Base-by-base conservation (phyloP, 441 rosid species). In the Sinapis alba region DNA sequence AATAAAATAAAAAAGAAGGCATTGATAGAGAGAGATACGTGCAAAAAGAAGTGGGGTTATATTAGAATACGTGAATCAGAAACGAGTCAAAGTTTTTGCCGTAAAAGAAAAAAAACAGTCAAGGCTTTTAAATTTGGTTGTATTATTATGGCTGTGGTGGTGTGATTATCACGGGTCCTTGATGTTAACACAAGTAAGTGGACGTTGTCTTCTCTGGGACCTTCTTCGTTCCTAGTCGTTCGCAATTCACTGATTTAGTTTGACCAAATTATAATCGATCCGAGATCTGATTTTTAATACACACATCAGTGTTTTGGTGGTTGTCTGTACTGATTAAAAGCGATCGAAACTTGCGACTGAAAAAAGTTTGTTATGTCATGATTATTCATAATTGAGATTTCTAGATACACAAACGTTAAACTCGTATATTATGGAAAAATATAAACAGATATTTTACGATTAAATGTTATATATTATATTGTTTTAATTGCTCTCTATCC, bases 151-250 rank as follows among this genome's bases (percentile, higher is more conserved):
- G 56, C 56, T 50, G 8, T n/a, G 41, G 15, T 15, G 28, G 38
- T 9, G 36, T 69, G 71, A 76, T 77, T 34, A 65, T 77, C 72
- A 64, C 68, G 56, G 71, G 13, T 7, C 38, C 67, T 78, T 78
- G 80, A 78, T 78, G 81, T 78, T 71, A 72, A 60, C 81, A 20
- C 65, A 67, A 72, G 80, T 72, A 67, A 78, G 77, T 78, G 81
- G 77, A 62, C 23, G 18, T 61, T 78, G 70, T 78, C 81, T 61
- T 62, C 24, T n/a, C 56, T 50, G 38, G 56, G 50, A 12, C 80
- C 77, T 56, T 61, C 34, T 61, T 51, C 54, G n/a, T 38, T 78
- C 73, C 69, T 67, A 72, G 64, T 78, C 80, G 68, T 78, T 78
- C 60, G 73, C 73, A 60, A 50, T 77, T 78, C 81, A 78, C 77